phyloP scores from a whole-genome alignment of 345 rosid species.

The Anastatica hierochuntica region DNA sequence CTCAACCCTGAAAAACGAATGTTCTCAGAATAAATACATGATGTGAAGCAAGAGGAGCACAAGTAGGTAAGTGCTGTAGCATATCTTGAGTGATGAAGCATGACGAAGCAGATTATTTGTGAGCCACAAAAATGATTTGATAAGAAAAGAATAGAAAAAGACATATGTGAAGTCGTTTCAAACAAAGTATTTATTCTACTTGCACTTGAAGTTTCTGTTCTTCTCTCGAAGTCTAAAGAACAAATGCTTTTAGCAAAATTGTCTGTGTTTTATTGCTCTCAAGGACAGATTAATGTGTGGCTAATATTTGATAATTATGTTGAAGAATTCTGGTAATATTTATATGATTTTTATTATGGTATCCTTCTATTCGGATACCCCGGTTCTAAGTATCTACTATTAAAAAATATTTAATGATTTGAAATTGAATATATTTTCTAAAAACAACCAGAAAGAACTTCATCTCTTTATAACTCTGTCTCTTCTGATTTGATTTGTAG shows the following conservation, averaged over 20 bases:
- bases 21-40: conserved; percentile 10
- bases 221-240: conserved; percentile 17
- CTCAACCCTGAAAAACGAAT: conserved; percentile 11
- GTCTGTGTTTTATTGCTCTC: background rate
- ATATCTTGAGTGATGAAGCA: conserved; percentile 18
- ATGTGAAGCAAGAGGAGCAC: conserved; percentile 5
- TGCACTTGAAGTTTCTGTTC: conserved; percentile 15
- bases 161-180: conserved; percentile 18
- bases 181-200: conserved; percentile 19
- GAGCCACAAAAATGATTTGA: conserved; percentile 22
- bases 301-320: background rate
- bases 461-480: background rate
- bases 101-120: background rate
- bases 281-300: conserved; percentile 3
- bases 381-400: background rate
- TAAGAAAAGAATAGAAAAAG: background rate
- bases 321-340: background rate
- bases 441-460: background rate
- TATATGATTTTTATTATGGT: background rate
- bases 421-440: conserved; percentile 1
- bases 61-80: conserved; percentile 1
- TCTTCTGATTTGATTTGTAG: conserved; percentile 16
- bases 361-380: background rate
- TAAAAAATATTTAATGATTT: background rate
- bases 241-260: conserved; percentile 1